phyloP scores from a whole-genome alignment of 345 rosid species.

The Zanthoxylum bungeanum region DNA sequence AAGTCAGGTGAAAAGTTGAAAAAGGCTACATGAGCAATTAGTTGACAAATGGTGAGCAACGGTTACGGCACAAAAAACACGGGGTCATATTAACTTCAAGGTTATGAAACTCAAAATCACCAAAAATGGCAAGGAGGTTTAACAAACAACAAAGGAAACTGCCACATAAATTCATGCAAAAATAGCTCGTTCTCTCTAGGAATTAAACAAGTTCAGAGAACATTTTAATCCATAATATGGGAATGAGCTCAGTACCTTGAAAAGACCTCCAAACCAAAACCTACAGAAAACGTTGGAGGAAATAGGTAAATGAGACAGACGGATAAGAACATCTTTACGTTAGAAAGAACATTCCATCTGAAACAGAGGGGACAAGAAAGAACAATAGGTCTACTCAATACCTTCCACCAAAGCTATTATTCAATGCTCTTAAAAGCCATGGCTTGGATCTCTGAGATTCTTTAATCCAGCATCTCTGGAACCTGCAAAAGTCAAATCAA shows the following conservation, averaged over 20 bases:
- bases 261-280: slow-evolving; percentile 88
- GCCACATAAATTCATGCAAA: not conserved
- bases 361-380: not conserved
- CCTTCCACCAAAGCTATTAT: slow-evolving; percentile 85
- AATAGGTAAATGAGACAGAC: slow-evolving; percentile 2
- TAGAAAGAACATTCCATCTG: not conserved
- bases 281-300: slow-evolving; percentile 33
- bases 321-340: not conserved
- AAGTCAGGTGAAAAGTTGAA: not conserved
- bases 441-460: slow-evolving; percentile 68
- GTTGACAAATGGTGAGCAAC: not conserved
- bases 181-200: not conserved
- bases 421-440: slow-evolving; percentile 85
- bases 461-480: slow-evolving; percentile 71
- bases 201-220: slow-evolving; percentile 14
- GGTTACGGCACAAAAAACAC: not conserved
- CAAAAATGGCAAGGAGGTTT: not conserved
- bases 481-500: slow-evolving; percentile 41
- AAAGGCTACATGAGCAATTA: not conserved
- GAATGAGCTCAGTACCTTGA: slow-evolving; percentile 55
- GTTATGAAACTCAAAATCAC: not conserved
- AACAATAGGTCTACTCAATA: slow-evolving; percentile 20
- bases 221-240: not conserved
- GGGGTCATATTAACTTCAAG: not conserved
- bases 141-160: not conserved